phyloP scores from a whole-genome alignment of 106 monocot genomes.

The Dendrobium officinale region DNA sequence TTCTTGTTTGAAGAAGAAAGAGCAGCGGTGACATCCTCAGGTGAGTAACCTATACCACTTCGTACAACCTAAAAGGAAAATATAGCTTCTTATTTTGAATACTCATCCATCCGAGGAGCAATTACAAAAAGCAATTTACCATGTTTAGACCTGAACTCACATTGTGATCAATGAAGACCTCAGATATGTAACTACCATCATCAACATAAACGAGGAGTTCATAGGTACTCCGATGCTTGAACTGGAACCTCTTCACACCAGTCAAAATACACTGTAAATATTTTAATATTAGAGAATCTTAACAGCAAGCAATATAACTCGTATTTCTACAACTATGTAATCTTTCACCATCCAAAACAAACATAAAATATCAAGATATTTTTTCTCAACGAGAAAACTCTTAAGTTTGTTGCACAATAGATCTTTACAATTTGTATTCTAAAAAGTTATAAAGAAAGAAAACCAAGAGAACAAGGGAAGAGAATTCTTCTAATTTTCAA shows the following conservation, averaged over 20 bases:
- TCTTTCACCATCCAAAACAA: background rate
- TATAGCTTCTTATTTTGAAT: background rate
- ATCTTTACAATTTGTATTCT: background rate
- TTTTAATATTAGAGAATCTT: conserved; percentile 3
- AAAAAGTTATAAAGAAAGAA: background rate
- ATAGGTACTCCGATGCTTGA: conserved; percentile 42
- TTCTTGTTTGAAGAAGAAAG: conserved; percentile 53
- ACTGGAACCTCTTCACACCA: conserved; percentile 71
- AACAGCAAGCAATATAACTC: conserved; percentile 4
- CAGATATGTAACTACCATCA: conserved; percentile 92
- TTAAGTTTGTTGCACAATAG: background rate
- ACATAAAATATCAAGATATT: background rate
- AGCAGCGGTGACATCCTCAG: conserved; percentile 61
- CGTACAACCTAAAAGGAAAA: conserved; percentile 52
- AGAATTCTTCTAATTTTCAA: background rate
- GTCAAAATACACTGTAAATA: conserved; percentile 75
- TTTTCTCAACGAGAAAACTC: background rate
- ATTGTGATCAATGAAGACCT: conserved; percentile 66
- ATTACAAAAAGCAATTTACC: background rate
- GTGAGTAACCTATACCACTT: conserved; percentile 60
- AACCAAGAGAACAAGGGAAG: background rate
- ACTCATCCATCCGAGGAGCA: background rate
- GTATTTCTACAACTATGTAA: background rate
- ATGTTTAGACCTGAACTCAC: conserved; percentile 32
- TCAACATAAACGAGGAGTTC: conserved; percentile 81